A percentile compares a stretch with the other conserved stretches of the same genome.
Conservation (phyloP, 2,329 filamentous ascomycete species). For the Cladosporium sp. region DNA sequence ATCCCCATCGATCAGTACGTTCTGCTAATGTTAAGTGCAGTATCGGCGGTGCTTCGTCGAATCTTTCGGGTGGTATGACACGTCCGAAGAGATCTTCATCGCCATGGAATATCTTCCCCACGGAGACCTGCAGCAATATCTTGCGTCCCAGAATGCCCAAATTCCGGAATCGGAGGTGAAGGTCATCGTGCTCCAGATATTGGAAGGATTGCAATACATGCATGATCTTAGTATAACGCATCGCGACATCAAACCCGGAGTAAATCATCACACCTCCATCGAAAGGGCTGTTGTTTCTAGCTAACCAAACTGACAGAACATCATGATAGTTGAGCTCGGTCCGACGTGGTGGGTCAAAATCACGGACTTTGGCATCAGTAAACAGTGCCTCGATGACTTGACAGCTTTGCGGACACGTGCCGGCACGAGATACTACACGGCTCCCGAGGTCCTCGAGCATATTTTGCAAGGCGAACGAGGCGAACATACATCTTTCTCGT, state of each 20-base stretch:
- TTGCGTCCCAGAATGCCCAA: conserved; percentile 18
- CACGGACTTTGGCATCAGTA: conserved; percentile 45
- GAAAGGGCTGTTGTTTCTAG: background rate
- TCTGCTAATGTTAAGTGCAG: conserved; percentile 18
- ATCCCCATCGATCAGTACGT: no score
- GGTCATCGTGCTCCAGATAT: conserved; percentile 36
- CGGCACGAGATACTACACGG: background rate
- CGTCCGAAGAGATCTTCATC: conserved; percentile 36
- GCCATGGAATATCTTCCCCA: conserved; percentile 43
- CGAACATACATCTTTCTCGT: background rate
- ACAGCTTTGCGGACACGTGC: background rate
- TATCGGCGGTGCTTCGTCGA: conserved; percentile 34
- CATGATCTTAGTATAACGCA: conserved; percentile 41
- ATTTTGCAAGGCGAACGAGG: background rate
- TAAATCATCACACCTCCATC: conserved; percentile 22
- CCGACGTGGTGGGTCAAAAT: conserved; percentile 45
- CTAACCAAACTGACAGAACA: conserved; percentile 32
- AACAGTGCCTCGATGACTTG: background rate
- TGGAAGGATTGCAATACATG: conserved; percentile 41
- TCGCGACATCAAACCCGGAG: conserved; percentile 43
- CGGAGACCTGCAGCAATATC: conserved; percentile 40
- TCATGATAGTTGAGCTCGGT: conserved; percentile 35
- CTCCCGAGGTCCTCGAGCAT: background rate
- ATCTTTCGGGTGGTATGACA: conserved; percentile 44
- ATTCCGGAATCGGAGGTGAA: conserved; percentile 35